phyloP scores from a whole-genome alignment of 1,139 yeast species.

The Diutina sp. region DNA sequence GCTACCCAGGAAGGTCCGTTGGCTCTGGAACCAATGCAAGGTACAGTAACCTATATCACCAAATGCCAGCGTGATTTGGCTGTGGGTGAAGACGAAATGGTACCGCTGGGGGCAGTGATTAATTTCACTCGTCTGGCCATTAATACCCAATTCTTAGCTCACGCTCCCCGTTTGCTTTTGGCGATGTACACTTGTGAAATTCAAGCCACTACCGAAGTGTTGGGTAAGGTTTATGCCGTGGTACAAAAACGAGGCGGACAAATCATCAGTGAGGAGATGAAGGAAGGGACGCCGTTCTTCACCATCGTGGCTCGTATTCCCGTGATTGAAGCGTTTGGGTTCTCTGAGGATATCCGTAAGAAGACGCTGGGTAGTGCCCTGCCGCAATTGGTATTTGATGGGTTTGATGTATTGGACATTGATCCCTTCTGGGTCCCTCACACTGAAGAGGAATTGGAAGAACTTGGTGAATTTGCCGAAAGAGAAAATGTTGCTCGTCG shows the following conservation, averaged over 20 bases:
- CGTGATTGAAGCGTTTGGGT: conserved; percentile 93
- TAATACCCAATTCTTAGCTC: conserved; percentile 53
- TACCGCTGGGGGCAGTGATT: conserved; percentile 49
- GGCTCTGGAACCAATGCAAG: conserved; percentile 80
- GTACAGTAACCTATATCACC: conserved; percentile 41
- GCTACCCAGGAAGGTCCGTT: conserved; percentile 82
- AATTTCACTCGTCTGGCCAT: conserved; percentile 64
- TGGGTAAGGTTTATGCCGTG: conserved; percentile 92
- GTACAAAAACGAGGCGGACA: conserved; percentile 82
- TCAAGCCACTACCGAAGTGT: conserved; percentile 87
- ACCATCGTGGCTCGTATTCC: conserved; percentile 79
- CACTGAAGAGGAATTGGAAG: conserved; percentile 92
- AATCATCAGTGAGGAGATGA: conserved; percentile 85
- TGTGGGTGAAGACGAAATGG: conserved; percentile 17
- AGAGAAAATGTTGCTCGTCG: conserved; percentile 79
- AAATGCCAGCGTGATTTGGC: conserved; percentile 8
- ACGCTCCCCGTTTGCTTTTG: conserved; percentile 81
- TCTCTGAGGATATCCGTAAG: conserved; percentile 88
- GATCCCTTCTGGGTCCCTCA: conserved; percentile 99
- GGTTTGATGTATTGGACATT: conserved; percentile 73
- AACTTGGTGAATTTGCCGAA: conserved; percentile 86
- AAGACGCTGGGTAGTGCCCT: conserved; percentile 94
- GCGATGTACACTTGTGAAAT: conserved; percentile 94
- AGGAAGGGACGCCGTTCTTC: conserved; percentile 96
- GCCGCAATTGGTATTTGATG: conserved; percentile 87